Conservation (phyloP, 2,329 filamentous ascomycete genomes). For the Diaporthe sp. region DNA sequence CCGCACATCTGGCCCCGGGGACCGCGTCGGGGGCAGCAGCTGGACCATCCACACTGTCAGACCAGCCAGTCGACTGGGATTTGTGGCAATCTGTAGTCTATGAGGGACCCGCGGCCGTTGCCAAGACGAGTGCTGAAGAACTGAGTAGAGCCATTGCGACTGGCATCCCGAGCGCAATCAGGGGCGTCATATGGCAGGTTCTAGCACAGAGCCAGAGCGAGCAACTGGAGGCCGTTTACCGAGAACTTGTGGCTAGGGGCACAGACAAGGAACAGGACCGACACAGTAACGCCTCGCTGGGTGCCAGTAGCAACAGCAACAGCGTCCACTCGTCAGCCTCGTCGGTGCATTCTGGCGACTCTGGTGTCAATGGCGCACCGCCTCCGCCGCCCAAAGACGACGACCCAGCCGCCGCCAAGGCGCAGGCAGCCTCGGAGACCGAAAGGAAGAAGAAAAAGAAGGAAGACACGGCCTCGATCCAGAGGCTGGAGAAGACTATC, state of each 20-base stretch:
- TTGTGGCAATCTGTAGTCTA: constrained; percentile 97
- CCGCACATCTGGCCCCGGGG: constrained; percentile 84
- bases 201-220: constrained; percentile 95
- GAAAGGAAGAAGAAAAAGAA: constrained; percentile 85
- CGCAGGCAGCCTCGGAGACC: constrained; percentile 72
- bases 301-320: constrained; percentile 67
- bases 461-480: constrained; percentile 79
- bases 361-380: constrained; percentile 70
- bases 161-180: constrained; percentile 93
- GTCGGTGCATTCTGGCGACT: constrained; percentile 84
- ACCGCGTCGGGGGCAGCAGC: constrained; percentile 86
- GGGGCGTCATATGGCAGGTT: constrained; percentile 99
- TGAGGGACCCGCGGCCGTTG: constrained; percentile 90
- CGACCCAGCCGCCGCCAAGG: constrained; percentile 73
- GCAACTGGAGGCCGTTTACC: constrained; percentile 89
- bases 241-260: constrained; percentile 82
- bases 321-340: constrained; percentile 83
- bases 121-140: constrained; percentile 89
- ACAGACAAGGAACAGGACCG: constrained; percentile 83
- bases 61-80: constrained; percentile 95
- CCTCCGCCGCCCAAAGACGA: constrained; percentile 71
- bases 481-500: constrained; percentile 92
- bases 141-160: constrained; percentile 91
- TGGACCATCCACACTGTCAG: constrained; percentile 78
- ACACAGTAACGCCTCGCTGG: constrained; percentile 67